phyloP scores from a whole-genome alignment of 1,139 yeast species.

The Saccharomycopsis hybrid region DNA sequence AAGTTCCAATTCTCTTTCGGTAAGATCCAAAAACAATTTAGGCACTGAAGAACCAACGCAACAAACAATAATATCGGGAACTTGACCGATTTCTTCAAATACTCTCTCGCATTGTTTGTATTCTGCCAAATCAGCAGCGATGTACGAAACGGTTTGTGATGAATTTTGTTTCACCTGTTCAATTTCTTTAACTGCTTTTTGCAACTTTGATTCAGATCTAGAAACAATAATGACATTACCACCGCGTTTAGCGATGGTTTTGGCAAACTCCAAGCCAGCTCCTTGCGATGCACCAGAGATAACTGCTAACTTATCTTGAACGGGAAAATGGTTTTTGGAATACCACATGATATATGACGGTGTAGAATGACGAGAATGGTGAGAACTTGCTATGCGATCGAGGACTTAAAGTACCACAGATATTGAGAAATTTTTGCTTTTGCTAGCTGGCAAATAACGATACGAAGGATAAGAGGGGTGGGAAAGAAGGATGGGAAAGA shows the following conservation, averaged over 20 bases:
- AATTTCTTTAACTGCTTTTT: slow-evolving; percentile 37
- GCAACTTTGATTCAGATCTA: slow-evolving; percentile 55
- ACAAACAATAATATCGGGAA: slow-evolving; percentile 70
- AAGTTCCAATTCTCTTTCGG: slow-evolving; percentile 46
- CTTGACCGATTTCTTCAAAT: slow-evolving; percentile 27
- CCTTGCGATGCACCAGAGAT: slow-evolving; percentile 97
- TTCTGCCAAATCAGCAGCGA: slow-evolving; percentile 61
- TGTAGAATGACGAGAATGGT: too few relatives aligned
- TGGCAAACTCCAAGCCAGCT: slow-evolving; percentile 75
- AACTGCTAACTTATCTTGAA: slow-evolving; percentile 55
- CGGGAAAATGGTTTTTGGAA: slow-evolving; percentile 17
- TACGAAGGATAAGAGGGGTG: too few relatives aligned
- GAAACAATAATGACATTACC: slow-evolving; percentile 65
- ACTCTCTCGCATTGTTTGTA: slow-evolving; percentile 45
- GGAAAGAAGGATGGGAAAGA: too few relatives aligned
- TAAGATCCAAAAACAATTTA: slow-evolving; percentile 65
- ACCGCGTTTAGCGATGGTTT: slow-evolving; percentile 45
- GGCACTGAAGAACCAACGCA: slow-evolving; percentile 89
- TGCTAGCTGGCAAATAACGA: too few relatives aligned
- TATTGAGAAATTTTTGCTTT: neutral
- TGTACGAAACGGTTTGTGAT: slow-evolving; percentile 37
- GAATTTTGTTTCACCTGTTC: slow-evolving; percentile 23
- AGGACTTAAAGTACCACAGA: neutral
- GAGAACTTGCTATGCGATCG: neutral
- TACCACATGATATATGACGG: too few relatives aligned